phyloP scores from a whole-genome alignment of 2,329 filamentous ascomycete genomes.

The Cryoendolithus antarcticus region DNA sequence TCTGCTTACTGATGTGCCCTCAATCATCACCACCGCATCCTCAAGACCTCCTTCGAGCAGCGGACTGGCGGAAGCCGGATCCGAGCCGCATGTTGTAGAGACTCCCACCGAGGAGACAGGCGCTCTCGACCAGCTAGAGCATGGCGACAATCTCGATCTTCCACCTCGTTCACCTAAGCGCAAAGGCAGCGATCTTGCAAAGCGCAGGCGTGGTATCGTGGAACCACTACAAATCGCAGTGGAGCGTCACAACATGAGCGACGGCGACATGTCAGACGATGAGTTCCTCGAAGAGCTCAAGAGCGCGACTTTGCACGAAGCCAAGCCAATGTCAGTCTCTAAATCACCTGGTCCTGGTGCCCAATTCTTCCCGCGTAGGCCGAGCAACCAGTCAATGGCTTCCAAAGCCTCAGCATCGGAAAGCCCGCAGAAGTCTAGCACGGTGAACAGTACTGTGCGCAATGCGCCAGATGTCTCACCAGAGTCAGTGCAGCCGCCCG shows the following conservation, averaged over 20 bases:
- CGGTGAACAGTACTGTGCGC: too few relatives aligned
- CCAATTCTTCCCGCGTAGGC: constrained; percentile 41
- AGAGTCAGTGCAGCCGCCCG: too few relatives aligned
- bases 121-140: constrained; percentile 4
- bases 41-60: constrained; percentile 3
- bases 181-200: constrained; percentile 19
- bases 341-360: constrained; percentile 71
- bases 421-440: constrained; percentile 1
- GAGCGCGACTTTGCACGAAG: constrained; percentile 68
- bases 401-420: constrained; percentile 8
- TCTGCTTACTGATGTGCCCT: constrained; percentile 4
- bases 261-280: constrained; percentile 49
- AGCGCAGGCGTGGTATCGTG: constrained; percentile 28
- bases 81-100: background rate
- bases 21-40: constrained; percentile 4
- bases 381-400: constrained; percentile 12
- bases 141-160: background rate
- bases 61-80: background rate
- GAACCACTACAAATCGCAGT: constrained; percentile 27
- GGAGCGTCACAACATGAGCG: constrained; percentile 27
- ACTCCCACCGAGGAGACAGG: background rate
- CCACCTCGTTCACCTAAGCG: constrained; percentile 3
- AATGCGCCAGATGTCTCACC: too few relatives aligned
- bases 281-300: constrained; percentile 62
- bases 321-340: constrained; percentile 64